phyloP scores from a whole-genome alignment of 2,329 filamentous ascomycete species.

The Aspergillus quadrilineatus region DNA sequence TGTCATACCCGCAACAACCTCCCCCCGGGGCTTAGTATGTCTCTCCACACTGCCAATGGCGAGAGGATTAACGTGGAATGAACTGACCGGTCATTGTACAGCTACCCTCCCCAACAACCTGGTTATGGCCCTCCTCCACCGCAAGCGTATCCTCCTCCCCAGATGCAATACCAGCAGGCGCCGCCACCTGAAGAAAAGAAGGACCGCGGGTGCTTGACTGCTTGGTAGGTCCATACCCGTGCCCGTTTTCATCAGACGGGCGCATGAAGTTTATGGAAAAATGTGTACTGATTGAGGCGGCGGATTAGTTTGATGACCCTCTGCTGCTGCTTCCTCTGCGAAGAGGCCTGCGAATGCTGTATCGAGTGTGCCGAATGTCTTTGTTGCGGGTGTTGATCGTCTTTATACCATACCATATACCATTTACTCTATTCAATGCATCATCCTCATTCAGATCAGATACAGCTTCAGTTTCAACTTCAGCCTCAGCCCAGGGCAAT shows the following conservation, averaged over 20 bases:
- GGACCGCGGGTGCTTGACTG: slow-evolving; percentile 22
- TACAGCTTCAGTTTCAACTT: background rate
- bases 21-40: slow-evolving; percentile 13
- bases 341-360: slow-evolving; percentile 23
- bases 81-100: background rate
- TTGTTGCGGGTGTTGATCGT: slow-evolving; percentile 19
- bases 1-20: slow-evolving; percentile 15
- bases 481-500: background rate
- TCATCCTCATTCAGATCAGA: background rate
- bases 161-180: slow-evolving; percentile 22
- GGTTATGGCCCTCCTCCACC: slow-evolving; percentile 12
- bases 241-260: too few relatives aligned
- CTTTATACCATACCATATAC: slow-evolving; percentile 3
- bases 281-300: background rate
- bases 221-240: slow-evolving; percentile 12
- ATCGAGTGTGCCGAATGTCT: slow-evolving; percentile 20
- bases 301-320: slow-evolving; percentile 18
- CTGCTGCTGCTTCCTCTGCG: slow-evolving; percentile 25
- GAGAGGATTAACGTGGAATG: background rate
- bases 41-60: too few relatives aligned
- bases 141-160: slow-evolving; percentile 11
- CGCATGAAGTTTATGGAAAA: background rate
- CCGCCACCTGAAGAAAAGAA: slow-evolving; percentile 18
- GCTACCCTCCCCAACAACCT: slow-evolving; percentile 16
- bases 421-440: background rate